Percentiles rank a stretch among this genome's conserved stretches.
These are phyloP conservation scores for Phellopilus nigrolimitatus DNA, from an alignment of 1,284 basidiomycete genomes.

Conservation along the genomic window DNA sequence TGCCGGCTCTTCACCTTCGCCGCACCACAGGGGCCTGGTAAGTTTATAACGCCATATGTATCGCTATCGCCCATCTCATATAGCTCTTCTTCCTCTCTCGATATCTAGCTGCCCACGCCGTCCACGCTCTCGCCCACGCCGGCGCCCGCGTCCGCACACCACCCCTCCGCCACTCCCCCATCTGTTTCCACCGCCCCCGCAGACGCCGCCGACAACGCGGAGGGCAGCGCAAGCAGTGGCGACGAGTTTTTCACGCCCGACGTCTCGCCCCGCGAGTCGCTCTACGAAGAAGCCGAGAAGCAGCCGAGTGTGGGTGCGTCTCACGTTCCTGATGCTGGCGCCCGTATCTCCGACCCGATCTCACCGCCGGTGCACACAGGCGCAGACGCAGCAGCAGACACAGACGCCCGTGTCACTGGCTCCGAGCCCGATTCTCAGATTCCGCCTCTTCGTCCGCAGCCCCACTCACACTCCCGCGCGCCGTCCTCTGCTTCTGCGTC, in stretches of 20 bases:
- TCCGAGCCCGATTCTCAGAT: background rate
- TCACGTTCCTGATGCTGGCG: too few species aligned
- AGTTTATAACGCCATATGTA: background rate
- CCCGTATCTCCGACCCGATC: too few species aligned
- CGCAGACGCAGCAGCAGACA: conserved; percentile 4
- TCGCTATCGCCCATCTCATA: too few species aligned
- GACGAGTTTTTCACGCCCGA: conserved; percentile 32
- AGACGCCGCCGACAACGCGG: too few species aligned
- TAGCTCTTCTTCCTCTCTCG: too few species aligned
- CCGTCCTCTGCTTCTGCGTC: conserved; percentile 3
- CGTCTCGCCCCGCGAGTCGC: conserved; percentile 21
- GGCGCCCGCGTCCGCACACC: too few species aligned
- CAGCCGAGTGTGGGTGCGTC: background rate
- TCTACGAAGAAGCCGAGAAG: conserved; percentile 16
- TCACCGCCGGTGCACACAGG: conserved; percentile 5
- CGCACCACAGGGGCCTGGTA: background rate
- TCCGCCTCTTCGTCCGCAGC: background rate
- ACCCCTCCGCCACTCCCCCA: too few species aligned
- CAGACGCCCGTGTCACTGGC: background rate
- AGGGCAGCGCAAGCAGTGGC: conserved; percentile 18
- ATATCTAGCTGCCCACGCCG: too few species aligned
- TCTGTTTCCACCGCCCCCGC: too few species aligned
- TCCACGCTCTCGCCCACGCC: too few species aligned
- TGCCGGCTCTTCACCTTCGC: background rate
- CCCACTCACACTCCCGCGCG: background rate